These are phyloP conservation scores for Russula olivacea DNA, from an alignment of 768 basidiomycete genomes.

Conservation along the genomic window DNA sequence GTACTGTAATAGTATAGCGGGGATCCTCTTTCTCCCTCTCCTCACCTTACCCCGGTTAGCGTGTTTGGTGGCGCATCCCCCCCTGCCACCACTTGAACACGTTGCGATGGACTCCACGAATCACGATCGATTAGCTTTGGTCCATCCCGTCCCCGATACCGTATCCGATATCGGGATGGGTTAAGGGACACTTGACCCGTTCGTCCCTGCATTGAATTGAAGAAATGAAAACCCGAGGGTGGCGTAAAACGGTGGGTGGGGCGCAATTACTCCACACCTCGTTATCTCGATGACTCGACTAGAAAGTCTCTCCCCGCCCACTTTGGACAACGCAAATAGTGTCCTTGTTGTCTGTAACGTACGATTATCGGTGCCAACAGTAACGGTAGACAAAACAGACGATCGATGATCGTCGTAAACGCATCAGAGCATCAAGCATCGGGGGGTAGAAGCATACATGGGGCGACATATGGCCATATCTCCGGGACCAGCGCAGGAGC, in stretches of 20 bases:
- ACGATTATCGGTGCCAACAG: constrained; percentile 12
- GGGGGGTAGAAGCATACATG: background rate
- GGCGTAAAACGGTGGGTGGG: background rate
- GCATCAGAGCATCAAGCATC: background rate
- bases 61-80: background rate
- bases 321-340: background rate
- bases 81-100: constrained; percentile 19
- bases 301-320: too few relatives aligned
- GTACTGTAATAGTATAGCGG: too few relatives aligned
- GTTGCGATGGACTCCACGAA: background rate
- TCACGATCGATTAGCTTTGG: background rate
- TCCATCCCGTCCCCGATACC: background rate
- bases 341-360: constrained; percentile 15
- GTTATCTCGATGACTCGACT: background rate
- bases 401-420: background rate
- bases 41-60: background rate
- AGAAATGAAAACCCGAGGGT: background rate
- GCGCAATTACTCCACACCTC: background rate
- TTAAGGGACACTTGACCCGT: background rate
- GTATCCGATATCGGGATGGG: constrained; percentile 7
- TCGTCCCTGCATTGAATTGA: background rate
- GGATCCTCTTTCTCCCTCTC: too few relatives aligned
- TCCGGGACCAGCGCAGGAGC: constrained; percentile 23
- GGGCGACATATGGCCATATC: constrained; percentile 20
- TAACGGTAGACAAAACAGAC: constrained; percentile 8